Evolutionary conservation across 169 alveolate species (phyloP).

Genomic region (Theileria annulata): DNA sequence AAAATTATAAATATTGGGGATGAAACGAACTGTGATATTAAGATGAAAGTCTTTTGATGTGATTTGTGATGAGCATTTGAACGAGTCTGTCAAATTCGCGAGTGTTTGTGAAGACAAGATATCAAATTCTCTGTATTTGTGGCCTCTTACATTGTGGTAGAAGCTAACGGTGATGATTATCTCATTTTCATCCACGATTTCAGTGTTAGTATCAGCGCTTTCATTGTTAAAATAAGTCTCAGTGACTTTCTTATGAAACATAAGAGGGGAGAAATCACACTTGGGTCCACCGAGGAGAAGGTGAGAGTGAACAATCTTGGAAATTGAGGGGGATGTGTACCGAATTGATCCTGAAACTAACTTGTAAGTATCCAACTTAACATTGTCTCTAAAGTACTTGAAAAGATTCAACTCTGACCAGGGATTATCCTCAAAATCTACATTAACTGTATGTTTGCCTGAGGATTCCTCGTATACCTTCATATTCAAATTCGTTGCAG

Average conservation of each 20-base stretch:
- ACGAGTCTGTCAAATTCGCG: constrained; percentile 74
- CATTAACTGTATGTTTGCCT: constrained; percentile 21
- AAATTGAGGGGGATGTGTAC: constrained; percentile 2
- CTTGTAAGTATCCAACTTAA: constrained; percentile 46
- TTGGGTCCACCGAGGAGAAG: constrained; percentile 45
- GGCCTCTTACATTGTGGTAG: constrained; percentile 81
- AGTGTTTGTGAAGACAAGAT: constrained; percentile 77
- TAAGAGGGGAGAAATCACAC: constrained; percentile 14
- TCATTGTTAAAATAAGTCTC: constrained; percentile 24
- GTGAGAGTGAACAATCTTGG: background rate
- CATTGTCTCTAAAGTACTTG: constrained; percentile 16
- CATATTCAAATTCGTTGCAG: constrained; percentile 44
- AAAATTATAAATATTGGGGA: background rate
- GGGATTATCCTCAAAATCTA: constrained; percentile 15
- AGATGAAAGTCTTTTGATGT: constrained; percentile 34
- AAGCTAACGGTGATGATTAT: constrained; percentile 65
- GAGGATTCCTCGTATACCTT: background rate
- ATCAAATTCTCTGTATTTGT: constrained; percentile 79
- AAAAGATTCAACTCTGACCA: constrained; percentile 53
- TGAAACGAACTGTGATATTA: constrained; percentile 19
- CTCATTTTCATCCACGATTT: constrained; percentile 58
- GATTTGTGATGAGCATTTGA: constrained; percentile 65
- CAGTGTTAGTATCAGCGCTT: background rate
- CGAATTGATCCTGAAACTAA: constrained; percentile 29
- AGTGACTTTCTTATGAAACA: constrained; percentile 40